Conservation (phyloP, 2,329 filamentous ascomycete genomes). For the Coleophoma cylindrospora region DNA sequence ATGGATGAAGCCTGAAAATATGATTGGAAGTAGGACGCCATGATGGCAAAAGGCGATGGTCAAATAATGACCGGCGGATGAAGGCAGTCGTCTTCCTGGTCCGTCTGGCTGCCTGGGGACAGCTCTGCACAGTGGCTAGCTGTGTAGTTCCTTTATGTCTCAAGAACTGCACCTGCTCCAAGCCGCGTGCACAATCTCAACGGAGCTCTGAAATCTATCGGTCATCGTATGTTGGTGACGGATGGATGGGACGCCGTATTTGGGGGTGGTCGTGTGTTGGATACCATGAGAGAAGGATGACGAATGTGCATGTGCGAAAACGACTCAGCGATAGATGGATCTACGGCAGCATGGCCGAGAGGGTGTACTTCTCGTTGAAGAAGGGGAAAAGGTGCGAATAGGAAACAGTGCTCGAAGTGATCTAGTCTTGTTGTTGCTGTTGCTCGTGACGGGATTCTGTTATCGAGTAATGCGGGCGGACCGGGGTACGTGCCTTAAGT, state of each 20-base stretch:
- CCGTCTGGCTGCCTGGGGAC: too few species aligned
- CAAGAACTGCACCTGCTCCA: slow-evolving; percentile 14
- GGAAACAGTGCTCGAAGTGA: too few species aligned
- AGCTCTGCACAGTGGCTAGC: too few species aligned
- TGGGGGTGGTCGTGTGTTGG: too few species aligned
- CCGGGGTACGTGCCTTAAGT: background rate
- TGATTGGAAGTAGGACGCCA: slow-evolving; percentile 28
- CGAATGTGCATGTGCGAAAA: too few species aligned
- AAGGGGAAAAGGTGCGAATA: too few species aligned
- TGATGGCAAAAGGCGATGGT: slow-evolving; percentile 9
- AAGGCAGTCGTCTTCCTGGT: slow-evolving; percentile 2
- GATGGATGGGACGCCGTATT: background rate
- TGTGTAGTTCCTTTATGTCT: slow-evolving; percentile 2
- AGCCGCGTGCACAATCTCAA: slow-evolving; percentile 18
- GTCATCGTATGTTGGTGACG: slow-evolving; percentile 13
- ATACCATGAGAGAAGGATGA: too few species aligned
- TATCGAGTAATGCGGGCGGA: background rate
- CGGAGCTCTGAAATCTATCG: slow-evolving; percentile 6
- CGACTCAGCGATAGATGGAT: background rate
- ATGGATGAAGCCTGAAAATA: slow-evolving; percentile 52
- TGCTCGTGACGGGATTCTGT: slow-evolving; percentile 2
- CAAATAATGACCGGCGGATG: background rate
- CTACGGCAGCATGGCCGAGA: background rate
- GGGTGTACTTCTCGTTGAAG: too few species aligned
- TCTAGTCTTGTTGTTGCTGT: too few species aligned